Evolutionary conservation across 2,329 filamentous ascomycete species (phyloP).

Genomic region (Ophiostoma fasciatum): DNA sequence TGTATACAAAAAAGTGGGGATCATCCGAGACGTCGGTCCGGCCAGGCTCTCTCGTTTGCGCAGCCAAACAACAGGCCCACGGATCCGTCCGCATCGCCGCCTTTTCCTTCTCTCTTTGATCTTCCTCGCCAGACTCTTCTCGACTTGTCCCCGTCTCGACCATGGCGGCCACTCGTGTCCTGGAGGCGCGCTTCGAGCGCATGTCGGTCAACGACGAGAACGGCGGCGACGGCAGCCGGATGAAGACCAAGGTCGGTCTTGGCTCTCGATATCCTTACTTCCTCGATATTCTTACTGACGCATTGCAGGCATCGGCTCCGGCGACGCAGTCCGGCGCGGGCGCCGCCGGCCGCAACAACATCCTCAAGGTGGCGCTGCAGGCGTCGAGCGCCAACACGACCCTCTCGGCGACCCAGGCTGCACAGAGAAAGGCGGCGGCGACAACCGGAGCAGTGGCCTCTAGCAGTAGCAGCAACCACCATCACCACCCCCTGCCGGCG

Average conservation of each 20-base stretch:
- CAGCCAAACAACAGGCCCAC: no score
- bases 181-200: constrained; percentile 82
- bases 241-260: constrained; percentile 57
- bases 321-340: constrained; percentile 32
- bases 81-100: no score
- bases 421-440: no score
- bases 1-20: constrained; percentile 1
- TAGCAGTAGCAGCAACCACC: constrained; percentile 20
- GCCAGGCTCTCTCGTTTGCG: no score
- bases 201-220: constrained; percentile 86
- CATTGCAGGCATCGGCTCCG: no score
- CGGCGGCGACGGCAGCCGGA: constrained; percentile 41
- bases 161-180: constrained; percentile 55
- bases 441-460: constrained; percentile 28
- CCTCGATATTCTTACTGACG: no score
- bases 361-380: constrained; percentile 76
- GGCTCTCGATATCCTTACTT: background rate
- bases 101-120: background rate
- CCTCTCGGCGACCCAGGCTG: constrained; percentile 50
- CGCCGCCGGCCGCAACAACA: constrained; percentile 58
- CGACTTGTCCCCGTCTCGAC: constrained; percentile 7
- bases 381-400: constrained; percentile 55
- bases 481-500: constrained; percentile 9
- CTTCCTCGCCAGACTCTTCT: background rate
- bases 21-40: background rate